Evolutionary conservation across 2,329 filamentous ascomycete genomes (phyloP).

Genomic region (Didymella pinodella): DNA sequence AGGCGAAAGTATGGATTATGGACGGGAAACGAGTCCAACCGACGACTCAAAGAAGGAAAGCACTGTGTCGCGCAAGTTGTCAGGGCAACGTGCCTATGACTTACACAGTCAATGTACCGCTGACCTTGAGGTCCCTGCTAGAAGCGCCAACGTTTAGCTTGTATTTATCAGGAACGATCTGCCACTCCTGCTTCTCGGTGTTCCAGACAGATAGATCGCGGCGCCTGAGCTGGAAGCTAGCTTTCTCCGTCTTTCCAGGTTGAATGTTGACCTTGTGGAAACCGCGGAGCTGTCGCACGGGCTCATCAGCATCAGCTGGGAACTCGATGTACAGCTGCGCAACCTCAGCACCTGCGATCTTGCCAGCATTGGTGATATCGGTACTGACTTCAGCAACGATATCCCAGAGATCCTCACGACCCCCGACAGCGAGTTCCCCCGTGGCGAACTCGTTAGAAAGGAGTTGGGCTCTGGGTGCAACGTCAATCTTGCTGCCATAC

Average conservation of each 20-base stretch:
- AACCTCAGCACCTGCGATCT: conserved; percentile 49
- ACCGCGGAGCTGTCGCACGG: conserved; percentile 49
- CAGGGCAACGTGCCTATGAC: not conserved
- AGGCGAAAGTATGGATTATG: not conserved
- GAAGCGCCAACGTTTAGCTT: conserved; percentile 45
- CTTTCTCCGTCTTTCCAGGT: conserved; percentile 40
- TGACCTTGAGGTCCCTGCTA: conserved; percentile 48
- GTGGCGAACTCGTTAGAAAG: conserved; percentile 57
- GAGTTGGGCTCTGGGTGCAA: conserved; percentile 5
- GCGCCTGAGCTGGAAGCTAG: conserved; percentile 46
- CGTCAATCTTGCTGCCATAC: conserved; percentile 54
- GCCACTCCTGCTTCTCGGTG: conserved; percentile 43
- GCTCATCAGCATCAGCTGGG: conserved; percentile 40
- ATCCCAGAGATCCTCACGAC: conserved; percentile 45
- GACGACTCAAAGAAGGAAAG: not conserved
- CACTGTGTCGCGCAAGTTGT: not conserved
- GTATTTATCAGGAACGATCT: conserved; percentile 46
- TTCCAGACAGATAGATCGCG: conserved; percentile 52
- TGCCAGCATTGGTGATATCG: conserved; percentile 48
- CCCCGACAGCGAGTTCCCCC: conserved; percentile 37
- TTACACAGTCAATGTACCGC: conserved; percentile 45
- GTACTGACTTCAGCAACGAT: conserved; percentile 47
- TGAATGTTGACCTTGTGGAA: conserved; percentile 48
- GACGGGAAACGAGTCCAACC: not conserved
- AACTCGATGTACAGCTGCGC: conserved; percentile 51